Percentiles rank a stretch among this genome's conserved stretches.
These are phyloP conservation scores for Dicorynia guianensis DNA, from an alignment of 306 rosid species.

Conservation along the genomic window DNA sequence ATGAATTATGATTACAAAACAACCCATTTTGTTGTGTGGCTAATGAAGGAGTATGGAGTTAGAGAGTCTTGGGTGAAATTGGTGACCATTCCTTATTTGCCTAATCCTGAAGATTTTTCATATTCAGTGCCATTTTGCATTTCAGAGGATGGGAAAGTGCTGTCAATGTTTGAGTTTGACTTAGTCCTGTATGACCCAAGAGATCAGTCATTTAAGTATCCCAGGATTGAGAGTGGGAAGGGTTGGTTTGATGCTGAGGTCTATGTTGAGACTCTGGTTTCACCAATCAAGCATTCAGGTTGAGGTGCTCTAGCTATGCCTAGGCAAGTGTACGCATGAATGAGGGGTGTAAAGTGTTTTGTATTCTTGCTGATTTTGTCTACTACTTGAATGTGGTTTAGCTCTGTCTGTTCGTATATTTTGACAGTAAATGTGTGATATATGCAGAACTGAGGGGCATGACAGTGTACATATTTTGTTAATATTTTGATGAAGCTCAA, in stretches of 20 bases:
- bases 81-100: slow-evolving; percentile 57
- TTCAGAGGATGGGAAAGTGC: slow-evolving; percentile 51
- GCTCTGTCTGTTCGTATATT: slow-evolving; percentile 20
- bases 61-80: slow-evolving; percentile 53
- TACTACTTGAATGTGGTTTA: not conserved
- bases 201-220: slow-evolving; percentile 46
- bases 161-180: slow-evolving; percentile 64
- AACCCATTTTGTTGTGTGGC: slow-evolving; percentile 56
- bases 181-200: slow-evolving; percentile 52
- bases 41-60: slow-evolving; percentile 54
- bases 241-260: slow-evolving; percentile 70
- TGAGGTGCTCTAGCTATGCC: not conserved
- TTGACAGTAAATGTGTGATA: slow-evolving; percentile 36
- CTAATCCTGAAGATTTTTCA: slow-evolving; percentile 58
- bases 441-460: slow-evolving; percentile 35
- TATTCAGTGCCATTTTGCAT: slow-evolving; percentile 53
- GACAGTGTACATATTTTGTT: slow-evolving; percentile 33
- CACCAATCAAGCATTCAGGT: slow-evolving; percentile 48
- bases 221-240: slow-evolving; percentile 58
- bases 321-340: slow-evolving; percentile 26
- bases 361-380: not conserved
- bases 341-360: slow-evolving; percentile 37
- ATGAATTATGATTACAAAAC: slow-evolving; percentile 54
- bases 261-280: slow-evolving; percentile 53
- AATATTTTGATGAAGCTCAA: slow-evolving; percentile 24